Evolutionary conservation across 2,329 filamentous ascomycete genomes (phyloP), one percentile per base, ranked within the genome.

Genomic region (Triangularia setosa): DNA sequence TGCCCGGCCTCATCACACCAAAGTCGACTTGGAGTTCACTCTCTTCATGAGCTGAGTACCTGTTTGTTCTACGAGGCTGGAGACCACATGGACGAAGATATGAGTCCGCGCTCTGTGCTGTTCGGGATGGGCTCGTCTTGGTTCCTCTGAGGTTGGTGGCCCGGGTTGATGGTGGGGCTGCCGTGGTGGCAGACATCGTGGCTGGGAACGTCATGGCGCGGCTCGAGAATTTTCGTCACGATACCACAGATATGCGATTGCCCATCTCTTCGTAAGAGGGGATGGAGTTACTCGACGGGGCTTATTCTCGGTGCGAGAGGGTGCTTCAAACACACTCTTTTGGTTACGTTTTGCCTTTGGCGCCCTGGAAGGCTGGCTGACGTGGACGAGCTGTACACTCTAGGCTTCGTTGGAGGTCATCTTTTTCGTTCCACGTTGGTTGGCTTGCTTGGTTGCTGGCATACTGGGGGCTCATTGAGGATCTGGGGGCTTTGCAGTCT

Each of bases 281-380:
- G 40, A 74, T 75, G 77, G 79, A 84, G 91, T 97, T 96, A 98
- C 94, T 97, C 93, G 93, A 98, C 96, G 94, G 94, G 94, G 94
- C 94, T 97, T 93, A 98, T 97, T 97, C 92, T 97, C 90, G 94
- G 93, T 86, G 90, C 93, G 93, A 97, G 92, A 90, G 90, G 90
- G 80, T 48, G 79, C 77, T 79, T 75, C 74, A 76, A 64, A 11
- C 53, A 58, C 78, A 77, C 76, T 73, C n/a, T n/a, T n/a, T 78
- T 78, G 79, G 77, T 77, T 78, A 81, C 80, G n/a, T 25, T 28
- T 55, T 55, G 79, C 78, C 82, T 81, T 79, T 79, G 83, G 82
- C 82, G 82, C 76, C 77, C 73, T 81, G 83, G 83, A 79, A 63
- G 71, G 67, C 67, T 69, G 30, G 65, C 65, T 52, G 11, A 7